Evolutionary conservation across 306 rosid genomes (phyloP).

Genomic region (Mimosa bimucronata): DNA sequence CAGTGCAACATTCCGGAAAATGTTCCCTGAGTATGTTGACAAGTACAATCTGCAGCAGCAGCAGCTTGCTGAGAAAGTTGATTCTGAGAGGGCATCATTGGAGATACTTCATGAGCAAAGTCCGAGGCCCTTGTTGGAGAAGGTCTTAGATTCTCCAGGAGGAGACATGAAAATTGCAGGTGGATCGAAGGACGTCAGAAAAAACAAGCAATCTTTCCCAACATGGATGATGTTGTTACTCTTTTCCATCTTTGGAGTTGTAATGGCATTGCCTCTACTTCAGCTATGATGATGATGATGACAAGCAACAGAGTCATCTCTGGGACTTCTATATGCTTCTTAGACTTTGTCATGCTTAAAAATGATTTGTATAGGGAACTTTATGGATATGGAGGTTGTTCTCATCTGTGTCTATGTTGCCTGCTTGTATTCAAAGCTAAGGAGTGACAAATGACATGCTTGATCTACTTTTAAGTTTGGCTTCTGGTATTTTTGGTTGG

Average conservation of each 20-base stretch:
- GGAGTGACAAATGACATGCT: constrained; percentile 39
- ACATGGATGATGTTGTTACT: constrained; percentile 92
- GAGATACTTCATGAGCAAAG: constrained; percentile 45
- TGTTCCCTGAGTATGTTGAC: constrained; percentile 95
- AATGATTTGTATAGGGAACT: constrained; percentile 61
- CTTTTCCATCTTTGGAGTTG: constrained; percentile 82
- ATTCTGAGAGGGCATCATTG: constrained; percentile 51
- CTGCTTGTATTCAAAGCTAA: constrained; percentile 45
- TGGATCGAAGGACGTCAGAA: constrained; percentile 46
- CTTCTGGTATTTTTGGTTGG: constrained; percentile 24
- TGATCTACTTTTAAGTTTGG: constrained; percentile 38
- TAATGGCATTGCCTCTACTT: constrained; percentile 95
- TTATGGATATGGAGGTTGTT: constrained; percentile 49
- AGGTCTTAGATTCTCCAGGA: constrained; percentile 46
- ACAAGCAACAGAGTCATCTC: constrained; percentile 18
- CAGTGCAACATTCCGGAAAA: constrained; percentile 85
- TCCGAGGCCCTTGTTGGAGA: constrained; percentile 51
- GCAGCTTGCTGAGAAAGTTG: constrained; percentile 53
- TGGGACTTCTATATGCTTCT: constrained; percentile 47
- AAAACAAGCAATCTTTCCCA: constrained; percentile 67
- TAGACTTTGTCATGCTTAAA: constrained; percentile 50
- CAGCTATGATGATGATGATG: constrained; percentile 68
- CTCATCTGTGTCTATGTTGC: constrained; percentile 51
- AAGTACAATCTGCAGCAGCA: constrained; percentile 55
- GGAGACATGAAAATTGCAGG: constrained; percentile 54